These are phyloP conservation scores for Aquilaria yunnanensis DNA, from an alignment of 345 rosid genomes.

Conservation along the genomic window DNA sequence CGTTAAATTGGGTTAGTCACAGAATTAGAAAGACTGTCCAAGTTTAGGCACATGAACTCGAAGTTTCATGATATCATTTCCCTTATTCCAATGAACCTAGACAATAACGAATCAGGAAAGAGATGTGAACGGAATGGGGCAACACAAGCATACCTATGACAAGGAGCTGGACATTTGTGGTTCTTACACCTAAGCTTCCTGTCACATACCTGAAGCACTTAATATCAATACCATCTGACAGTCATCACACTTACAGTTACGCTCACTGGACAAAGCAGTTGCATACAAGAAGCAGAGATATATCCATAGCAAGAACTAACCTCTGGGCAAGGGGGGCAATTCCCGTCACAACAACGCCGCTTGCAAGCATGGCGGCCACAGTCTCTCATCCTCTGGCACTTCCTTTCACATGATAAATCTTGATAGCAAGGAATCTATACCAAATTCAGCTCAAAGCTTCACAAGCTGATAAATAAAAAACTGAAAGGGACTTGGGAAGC, in stretches of 20 bases:
- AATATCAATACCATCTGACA: slow-evolving; percentile 7
- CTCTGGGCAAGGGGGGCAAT: slow-evolving; percentile 90
- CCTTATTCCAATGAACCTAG: no score
- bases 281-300: background rate
- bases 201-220: slow-evolving; percentile 57
- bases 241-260: background rate
- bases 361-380: slow-evolving; percentile 91
- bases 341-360: slow-evolving; percentile 91
- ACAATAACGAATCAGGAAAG: no score
- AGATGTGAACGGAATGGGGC: no score
- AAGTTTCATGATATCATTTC: no score
- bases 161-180: slow-evolving; percentile 87
- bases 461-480: slow-evolving; percentile 6
- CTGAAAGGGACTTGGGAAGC: background rate
- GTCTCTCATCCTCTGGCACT: slow-evolving; percentile 72
- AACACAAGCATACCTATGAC: slow-evolving; percentile 60
- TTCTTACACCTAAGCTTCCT: slow-evolving; percentile 81
- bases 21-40: no score
- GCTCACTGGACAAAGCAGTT: background rate
- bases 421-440: slow-evolving; percentile 92
- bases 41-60: no score
- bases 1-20: no score
- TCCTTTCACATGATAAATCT: slow-evolving; percentile 85
- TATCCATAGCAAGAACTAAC: slow-evolving; percentile 20
- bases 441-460: slow-evolving; percentile 21